Evolutionary conservation across 805 yeast genomes (phyloP), one percentile per base, ranked within the genome.

Genomic region (Metschnikowia colocasiae): DNA sequence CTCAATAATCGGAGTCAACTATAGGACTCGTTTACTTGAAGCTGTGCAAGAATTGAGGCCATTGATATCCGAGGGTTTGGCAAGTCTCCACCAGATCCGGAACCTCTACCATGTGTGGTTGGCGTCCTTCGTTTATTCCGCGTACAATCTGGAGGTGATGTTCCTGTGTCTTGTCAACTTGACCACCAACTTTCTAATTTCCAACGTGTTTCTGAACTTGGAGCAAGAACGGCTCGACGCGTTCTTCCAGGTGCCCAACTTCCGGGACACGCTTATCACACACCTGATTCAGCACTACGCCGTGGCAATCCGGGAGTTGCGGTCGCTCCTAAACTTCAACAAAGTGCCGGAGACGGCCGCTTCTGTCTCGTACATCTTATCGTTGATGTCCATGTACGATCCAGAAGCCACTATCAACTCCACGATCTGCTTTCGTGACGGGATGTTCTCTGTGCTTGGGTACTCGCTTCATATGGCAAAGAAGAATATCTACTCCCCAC

Each of bases 321-420:
- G 72, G 29, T 47, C 36, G 6, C 50, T 58, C 9, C 58, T 71
- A 46, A 66, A 67, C 48, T 50, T 45, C 23, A 61, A 64, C 53
- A 45, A 51, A 18, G 61, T 63, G 45, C 67, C 70, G 2, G 66
- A 62, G 34, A 47, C 62, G 27, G 64, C 69, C 29, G 62, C 73
- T 0, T 59, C 63, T 6, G 65, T 65, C 15, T 66, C 73, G 16
- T 71, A 69, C 50, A 61, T 71, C 31, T 56, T 71, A 37, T 61
- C 68, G 43, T 54, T 70, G 40, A 69, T 69, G 74, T 61, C 73
- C 13, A 67, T 71, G 31, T 71, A 71, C 52, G 75, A 71, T 46
- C 76, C 74, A 1, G 73, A 68, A 48, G 75, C 73, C 10, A 68
- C 73, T 1, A 48, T 62, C 13, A 54, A 61, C 50, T 67, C 73